Conservation (phyloP, 2,329 filamentous ascomycete genomes). For the Neoascochyta sp. region DNA sequence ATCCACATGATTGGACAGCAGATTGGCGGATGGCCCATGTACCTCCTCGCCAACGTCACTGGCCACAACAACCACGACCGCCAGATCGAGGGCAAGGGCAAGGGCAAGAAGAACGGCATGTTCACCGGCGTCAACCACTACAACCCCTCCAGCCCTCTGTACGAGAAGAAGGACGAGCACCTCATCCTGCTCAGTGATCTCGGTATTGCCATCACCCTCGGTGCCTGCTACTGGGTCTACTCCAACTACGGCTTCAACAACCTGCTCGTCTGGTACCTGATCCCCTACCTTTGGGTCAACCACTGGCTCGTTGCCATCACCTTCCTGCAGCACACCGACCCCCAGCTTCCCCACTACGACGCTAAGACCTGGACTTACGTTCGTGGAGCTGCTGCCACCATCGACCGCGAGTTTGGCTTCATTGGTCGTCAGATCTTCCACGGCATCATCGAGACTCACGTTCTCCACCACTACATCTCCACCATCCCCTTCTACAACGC, state of each 20-base stretch:
- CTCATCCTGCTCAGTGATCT: constrained; percentile 84
- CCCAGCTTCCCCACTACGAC: constrained; percentile 87
- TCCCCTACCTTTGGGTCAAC: constrained; percentile 97
- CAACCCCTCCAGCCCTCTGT: constrained; percentile 80
- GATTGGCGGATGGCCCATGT: constrained; percentile 88
- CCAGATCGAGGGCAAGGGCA: constrained; percentile 88
- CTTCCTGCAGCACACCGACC: constrained; percentile 95
- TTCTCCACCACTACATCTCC: constrained; percentile 95
- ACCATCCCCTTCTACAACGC: constrained; percentile 96
- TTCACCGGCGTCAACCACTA: constrained; percentile 91
- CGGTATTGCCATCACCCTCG: constrained; percentile 60
- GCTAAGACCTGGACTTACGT: constrained; percentile 86
- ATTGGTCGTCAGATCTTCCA: constrained; percentile 86
- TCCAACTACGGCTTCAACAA: constrained; percentile 80
- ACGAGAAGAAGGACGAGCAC: constrained; percentile 85
- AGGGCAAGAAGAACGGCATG: constrained; percentile 83
- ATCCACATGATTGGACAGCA: constrained; percentile 76
- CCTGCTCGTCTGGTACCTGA: constrained; percentile 88
- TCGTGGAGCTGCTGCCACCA: constrained; percentile 89
- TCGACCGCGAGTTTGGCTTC: constrained; percentile 96
- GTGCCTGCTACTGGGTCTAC: constrained; percentile 64
- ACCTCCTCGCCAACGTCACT: constrained; percentile 87
- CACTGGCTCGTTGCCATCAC: constrained; percentile 99
- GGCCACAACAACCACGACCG: constrained; percentile 92
- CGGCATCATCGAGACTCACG: constrained; percentile 96